phyloP scores from a whole-genome alignment of 805 yeast genomes.

The Schizosaccharomyces pombe region ASM294v3 CU329670.1:4402001-4402500 shows the following conservation, averaged over 20 bases:
- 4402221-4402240: too few species aligned
- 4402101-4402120: too few species aligned
- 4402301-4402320: neutral
- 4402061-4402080: too few species aligned
- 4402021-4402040: too few species aligned
- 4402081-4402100: too few species aligned
- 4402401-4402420: neutral
- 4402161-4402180: too few species aligned
- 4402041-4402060: too few species aligned
- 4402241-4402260: neutral
- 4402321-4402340: neutral
- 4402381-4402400: neutral
- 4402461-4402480: neutral
- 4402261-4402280: neutral
- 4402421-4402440: neutral
- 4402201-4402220: too few species aligned
- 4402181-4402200: too few species aligned
- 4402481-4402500: neutral
- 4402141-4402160: too few species aligned
- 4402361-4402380: constrained; percentile 2
- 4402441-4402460: neutral
- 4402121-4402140: too few species aligned
- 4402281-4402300: neutral
- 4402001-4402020: too few species aligned
- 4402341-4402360: neutral